Base-by-base conservation (phyloP, 139 green algal genomes). In the Tetraselmis striata region DNA sequence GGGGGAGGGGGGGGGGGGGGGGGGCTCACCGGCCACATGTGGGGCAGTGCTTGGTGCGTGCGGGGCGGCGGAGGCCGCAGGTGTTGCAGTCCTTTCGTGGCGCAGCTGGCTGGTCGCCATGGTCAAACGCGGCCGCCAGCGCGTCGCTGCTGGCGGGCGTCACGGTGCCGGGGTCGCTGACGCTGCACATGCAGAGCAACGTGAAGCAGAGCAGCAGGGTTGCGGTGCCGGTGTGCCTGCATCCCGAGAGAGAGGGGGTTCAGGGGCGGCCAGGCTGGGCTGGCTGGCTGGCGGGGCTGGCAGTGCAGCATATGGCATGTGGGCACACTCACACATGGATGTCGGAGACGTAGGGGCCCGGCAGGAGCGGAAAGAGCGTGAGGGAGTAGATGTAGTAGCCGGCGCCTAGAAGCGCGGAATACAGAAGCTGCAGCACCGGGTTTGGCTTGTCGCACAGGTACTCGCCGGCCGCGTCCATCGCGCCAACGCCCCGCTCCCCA, bases 1-100 rank as follows among this genome's bases (percentile, higher is more conserved):
- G n/a, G n/a, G n/a, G n/a, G n/a, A n/a, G n/a, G n/a, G n/a, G n/a
- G n/a, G n/a, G n/a, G n/a, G n/a, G n/a, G n/a, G n/a, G n/a, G n/a
- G n/a, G n/a, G n/a, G 45, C 45, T 67, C 45, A 18, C 45, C 45
- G 5, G 45, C 18, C 45, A 67, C 45, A 67, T 67, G 45, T 67
- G 24, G 75, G 58, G 86, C 93, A 97, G 87, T 97, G 93, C 86
- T 97, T 97, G 59, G 89, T 91, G 31, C 93, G 86, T 0, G 87
- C 88, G 0, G 93, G 93, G 18, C 90, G 80, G 22, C 77, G 24
- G 22, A 91, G 28, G 22, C 30, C 2, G 86, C 93, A 97, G 0
- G 90, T 96, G 1, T 67, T 24, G 86, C 93, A 96, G 0, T 86
- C 2, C 82, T 89, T 91, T 30, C 79, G 28, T 2, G 29, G n/a